These are phyloP conservation scores for Aspergillus luchuensis DNA, from an alignment of 2,329 filamentous ascomycete species.

Conservation along the genomic window DNA sequence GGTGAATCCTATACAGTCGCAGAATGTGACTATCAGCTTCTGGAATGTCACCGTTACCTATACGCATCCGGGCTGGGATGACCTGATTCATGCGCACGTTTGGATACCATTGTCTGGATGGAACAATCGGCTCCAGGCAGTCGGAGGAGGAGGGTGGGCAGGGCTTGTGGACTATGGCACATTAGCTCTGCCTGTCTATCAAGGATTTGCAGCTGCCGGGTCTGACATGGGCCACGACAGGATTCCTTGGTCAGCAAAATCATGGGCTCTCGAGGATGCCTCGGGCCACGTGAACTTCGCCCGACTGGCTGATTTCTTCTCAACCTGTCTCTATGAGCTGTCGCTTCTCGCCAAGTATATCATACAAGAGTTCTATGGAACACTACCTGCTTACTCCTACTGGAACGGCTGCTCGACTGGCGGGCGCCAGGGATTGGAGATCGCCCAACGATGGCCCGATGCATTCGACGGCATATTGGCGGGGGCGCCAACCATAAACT, in stretches of 20 bases:
- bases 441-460: slow-evolving; percentile 55
- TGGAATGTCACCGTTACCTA: slow-evolving; percentile 45
- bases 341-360: slow-evolving; percentile 33
- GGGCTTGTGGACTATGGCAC: slow-evolving; percentile 12
- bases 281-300: slow-evolving; percentile 25
- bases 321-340: slow-evolving; percentile 36
- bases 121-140: slow-evolving; percentile 42
- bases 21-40: slow-evolving; percentile 21
- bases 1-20: too few relatives aligned
- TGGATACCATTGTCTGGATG: slow-evolving; percentile 41
- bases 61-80: slow-evolving; percentile 42
- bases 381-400: slow-evolving; percentile 18
- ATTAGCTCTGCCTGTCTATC: slow-evolving; percentile 4
- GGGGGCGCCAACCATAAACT: slow-evolving; percentile 49
- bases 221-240: slow-evolving; percentile 14
- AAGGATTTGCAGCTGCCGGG: slow-evolving; percentile 7
- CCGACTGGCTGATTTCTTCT: slow-evolving; percentile 38
- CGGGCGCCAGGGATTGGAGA: slow-evolving; percentile 25
- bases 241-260: not conserved
- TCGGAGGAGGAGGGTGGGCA: slow-evolving; percentile 43
- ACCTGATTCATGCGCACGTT: slow-evolving; percentile 34
- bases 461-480: slow-evolving; percentile 61
- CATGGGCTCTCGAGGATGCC: not conserved
- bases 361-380: slow-evolving; percentile 34
- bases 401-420: slow-evolving; percentile 27